These are phyloP conservation scores for Gynandropsis gynandra DNA, from an alignment of 345 rosid species.

Conservation along the genomic window DNA sequence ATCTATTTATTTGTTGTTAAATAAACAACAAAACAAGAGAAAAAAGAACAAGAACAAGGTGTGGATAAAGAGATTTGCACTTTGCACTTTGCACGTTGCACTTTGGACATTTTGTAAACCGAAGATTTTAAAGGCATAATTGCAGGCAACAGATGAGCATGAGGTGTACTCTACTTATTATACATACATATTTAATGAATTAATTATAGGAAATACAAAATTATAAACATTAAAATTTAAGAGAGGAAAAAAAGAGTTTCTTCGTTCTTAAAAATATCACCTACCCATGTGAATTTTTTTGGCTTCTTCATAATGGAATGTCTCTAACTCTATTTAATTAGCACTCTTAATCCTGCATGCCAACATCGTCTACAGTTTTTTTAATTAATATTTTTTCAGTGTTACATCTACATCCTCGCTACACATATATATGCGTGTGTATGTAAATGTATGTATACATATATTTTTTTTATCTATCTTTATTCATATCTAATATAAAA, in stretches of 20 bases:
- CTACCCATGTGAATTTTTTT: conserved; percentile 28
- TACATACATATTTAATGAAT: background rate
- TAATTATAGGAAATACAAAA: conserved; percentile 9
- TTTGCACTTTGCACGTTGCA: too few relatives aligned
- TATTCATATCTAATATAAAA: too few relatives aligned
- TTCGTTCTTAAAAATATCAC: conserved; percentile 16
- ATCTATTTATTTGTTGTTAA: too few relatives aligned
- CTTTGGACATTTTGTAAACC: too few relatives aligned
- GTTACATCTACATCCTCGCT: too few relatives aligned
- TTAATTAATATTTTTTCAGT: background rate
- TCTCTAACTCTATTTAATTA: conserved; percentile 17
- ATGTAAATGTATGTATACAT: background rate
- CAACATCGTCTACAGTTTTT: background rate
- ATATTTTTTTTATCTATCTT: too few relatives aligned
- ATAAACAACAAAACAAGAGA: too few relatives aligned
- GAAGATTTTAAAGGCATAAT: conserved; percentile 17
- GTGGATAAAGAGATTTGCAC: background rate
- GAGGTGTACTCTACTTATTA: conserved; percentile 18
- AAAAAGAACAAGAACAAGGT: too few relatives aligned
- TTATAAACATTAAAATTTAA: conserved; percentile 2
- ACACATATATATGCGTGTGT: background rate
- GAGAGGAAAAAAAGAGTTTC: background rate
- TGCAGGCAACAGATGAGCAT: conserved; percentile 25
- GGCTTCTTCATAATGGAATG: conserved; percentile 28
- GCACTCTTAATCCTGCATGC: conserved; percentile 12